A percentile compares a stretch with the other conserved stretches of the same genome.
These are phyloP conservation scores for Ceratobasidium sp. DNA, from an alignment of 1,284 basidiomycete genomes.

Conservation along the genomic window DNA sequence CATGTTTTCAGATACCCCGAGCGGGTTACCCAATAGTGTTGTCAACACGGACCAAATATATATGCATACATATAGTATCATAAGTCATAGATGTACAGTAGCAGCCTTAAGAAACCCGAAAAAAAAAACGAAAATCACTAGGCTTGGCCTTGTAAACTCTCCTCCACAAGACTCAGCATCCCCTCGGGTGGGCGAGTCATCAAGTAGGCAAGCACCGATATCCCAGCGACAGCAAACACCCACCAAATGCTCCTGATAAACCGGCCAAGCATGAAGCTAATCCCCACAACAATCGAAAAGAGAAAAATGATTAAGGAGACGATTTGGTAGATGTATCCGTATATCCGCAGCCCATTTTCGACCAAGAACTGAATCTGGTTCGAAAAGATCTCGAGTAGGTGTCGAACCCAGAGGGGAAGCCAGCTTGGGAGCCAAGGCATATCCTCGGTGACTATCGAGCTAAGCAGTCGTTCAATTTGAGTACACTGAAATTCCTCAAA, in stretches of 20 bases:
- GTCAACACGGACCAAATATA: constrained; percentile 4
- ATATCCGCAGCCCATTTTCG: constrained; percentile 39
- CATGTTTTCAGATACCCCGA: constrained; percentile 28
- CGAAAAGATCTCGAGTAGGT: constrained; percentile 40
- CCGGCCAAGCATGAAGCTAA: constrained; percentile 6
- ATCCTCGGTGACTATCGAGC: constrained; percentile 41
- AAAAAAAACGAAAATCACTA: neutral
- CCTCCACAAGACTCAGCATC: neutral
- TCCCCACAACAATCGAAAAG: neutral
- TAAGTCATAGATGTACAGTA: constrained; percentile 45
- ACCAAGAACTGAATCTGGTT: constrained; percentile 43
- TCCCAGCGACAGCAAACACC: constrained; percentile 14
- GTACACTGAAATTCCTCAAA: constrained; percentile 18
- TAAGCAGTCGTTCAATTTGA: constrained; percentile 35
- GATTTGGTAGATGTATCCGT: constrained; percentile 27
- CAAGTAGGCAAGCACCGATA: constrained; percentile 21
- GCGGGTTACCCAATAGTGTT: constrained; percentile 20
- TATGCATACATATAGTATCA: constrained; percentile 22
- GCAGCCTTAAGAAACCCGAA: neutral
- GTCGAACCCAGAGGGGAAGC: constrained; percentile 44
- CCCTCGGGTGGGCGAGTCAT: constrained; percentile 31
- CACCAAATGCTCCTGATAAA: constrained; percentile 30
- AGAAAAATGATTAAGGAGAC: constrained; percentile 15
- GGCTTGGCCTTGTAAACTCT: constrained; percentile 4
- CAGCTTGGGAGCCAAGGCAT: constrained; percentile 45